These are phyloP conservation scores for Globisporangium spiculum DNA, from an alignment of 352 stramenopile genomes.

Conservation along the genomic window DNA sequence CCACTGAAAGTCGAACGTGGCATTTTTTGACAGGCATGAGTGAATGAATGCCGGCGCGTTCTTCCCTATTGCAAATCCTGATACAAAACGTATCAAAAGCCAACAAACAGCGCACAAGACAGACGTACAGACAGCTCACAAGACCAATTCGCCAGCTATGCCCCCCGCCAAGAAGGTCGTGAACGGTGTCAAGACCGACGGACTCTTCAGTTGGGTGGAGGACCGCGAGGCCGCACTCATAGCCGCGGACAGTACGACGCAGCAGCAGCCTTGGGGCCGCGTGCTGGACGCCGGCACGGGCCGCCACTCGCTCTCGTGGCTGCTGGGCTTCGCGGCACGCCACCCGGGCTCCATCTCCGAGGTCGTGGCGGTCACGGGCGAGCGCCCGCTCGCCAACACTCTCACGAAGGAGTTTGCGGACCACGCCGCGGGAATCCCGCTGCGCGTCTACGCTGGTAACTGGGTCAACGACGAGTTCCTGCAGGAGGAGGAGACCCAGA, in stretches of 20 bases:
- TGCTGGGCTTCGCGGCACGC: conserved; percentile 41
- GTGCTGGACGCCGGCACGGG: conserved; percentile 91
- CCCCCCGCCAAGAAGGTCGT: conserved; percentile 18
- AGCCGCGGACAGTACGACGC: conserved; percentile 11
- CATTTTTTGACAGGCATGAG: conserved; percentile 1
- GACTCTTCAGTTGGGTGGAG: conserved; percentile 76
- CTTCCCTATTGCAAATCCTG: not conserved
- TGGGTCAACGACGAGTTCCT: conserved; percentile 70
- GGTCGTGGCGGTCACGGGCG: conserved; percentile 73
- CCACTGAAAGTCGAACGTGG: not conserved
- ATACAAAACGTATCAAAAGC: not conserved
- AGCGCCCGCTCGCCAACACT: conserved; percentile 46
- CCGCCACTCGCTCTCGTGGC: conserved; percentile 87
- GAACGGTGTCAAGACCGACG: conserved; percentile 45
- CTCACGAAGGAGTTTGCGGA: conserved; percentile 37
- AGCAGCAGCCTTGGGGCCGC: conserved; percentile 37
- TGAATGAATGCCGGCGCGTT: too few species aligned
- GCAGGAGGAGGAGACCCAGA: conserved; percentile 39
- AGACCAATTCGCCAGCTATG: conserved; percentile 5
- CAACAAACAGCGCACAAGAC: not conserved
- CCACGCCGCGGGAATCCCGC: conserved; percentile 28
- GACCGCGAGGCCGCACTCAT: conserved; percentile 36
- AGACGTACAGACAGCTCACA: not conserved
- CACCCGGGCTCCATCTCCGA: conserved; percentile 26
- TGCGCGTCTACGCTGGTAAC: conserved; percentile 63